A percentile compares a stretch with the other conserved stretches of the same genome.
Conservation (phyloP, 108 stramenopile genomes). For the Schizochytrium sp. region DNA sequence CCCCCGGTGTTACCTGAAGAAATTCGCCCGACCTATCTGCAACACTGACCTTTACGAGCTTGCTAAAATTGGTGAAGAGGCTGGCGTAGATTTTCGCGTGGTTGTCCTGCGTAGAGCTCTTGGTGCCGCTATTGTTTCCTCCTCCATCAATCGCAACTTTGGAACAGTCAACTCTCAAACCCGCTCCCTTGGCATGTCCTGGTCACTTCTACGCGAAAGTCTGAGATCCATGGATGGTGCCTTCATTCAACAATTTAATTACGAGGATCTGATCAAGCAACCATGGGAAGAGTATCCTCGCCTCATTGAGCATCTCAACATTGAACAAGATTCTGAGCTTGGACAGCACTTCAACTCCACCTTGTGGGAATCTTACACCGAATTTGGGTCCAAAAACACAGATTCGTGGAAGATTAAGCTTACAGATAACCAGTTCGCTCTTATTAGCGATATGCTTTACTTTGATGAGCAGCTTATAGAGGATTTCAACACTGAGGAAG, state of each 20-base stretch:
- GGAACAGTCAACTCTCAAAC: slow-evolving; percentile 56
- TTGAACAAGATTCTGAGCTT: background rate
- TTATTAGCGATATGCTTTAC: slow-evolving; percentile 49
- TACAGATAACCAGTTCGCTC: background rate
- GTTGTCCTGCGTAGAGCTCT: slow-evolving; percentile 30
- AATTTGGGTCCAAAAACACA: slow-evolving; percentile 27
- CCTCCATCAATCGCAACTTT: slow-evolving; percentile 60
- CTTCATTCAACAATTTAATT: background rate
- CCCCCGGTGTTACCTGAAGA: slow-evolving; percentile 56
- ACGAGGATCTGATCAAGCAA: slow-evolving; percentile 40
- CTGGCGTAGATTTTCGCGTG: slow-evolving; percentile 47
- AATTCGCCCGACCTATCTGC: slow-evolving; percentile 40
- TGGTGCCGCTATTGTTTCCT: slow-evolving; percentile 48
- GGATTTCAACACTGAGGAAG: slow-evolving; percentile 29
- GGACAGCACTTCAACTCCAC: slow-evolving; percentile 31
- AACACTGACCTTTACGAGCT: slow-evolving; percentile 61
- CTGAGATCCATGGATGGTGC: slow-evolving; percentile 21
- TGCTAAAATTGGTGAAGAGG: slow-evolving; percentile 46
- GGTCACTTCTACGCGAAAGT: slow-evolving; percentile 45
- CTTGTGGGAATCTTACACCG: background rate
- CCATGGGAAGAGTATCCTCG: slow-evolving; percentile 1
- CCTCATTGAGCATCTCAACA: slow-evolving; percentile 4
- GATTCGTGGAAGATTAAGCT: slow-evolving; percentile 47
- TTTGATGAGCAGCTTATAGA: slow-evolving; percentile 22
- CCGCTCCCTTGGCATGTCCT: slow-evolving; percentile 54